phyloP scores from a whole-genome alignment of 768 basidiomycete species.

The Mycena amicta region DNA sequence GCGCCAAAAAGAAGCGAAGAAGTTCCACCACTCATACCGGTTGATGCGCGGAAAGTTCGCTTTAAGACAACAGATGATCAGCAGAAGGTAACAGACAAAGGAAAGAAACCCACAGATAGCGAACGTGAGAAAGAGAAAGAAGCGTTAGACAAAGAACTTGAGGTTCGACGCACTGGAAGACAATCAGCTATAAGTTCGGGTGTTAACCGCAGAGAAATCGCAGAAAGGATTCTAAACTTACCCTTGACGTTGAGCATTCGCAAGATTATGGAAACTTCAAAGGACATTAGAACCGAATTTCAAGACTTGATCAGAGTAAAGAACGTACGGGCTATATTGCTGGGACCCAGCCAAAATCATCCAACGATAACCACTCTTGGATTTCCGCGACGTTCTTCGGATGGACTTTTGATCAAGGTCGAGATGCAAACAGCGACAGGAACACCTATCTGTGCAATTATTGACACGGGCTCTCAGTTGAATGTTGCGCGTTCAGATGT shows the following conservation, averaged over 20 bases:
- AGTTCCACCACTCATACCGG: not conserved
- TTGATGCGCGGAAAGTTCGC: not conserved
- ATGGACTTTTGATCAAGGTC: slow-evolving; percentile 17
- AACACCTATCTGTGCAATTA: slow-evolving; percentile 19
- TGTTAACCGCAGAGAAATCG: not conserved
- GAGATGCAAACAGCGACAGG: slow-evolving; percentile 12
- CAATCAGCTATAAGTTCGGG: not conserved
- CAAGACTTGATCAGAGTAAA: slow-evolving; percentile 6
- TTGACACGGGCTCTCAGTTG: slow-evolving; percentile 31
- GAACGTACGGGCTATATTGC: not conserved
- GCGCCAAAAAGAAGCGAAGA: not conserved
- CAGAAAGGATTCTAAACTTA: slow-evolving; percentile 4
- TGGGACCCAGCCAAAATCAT: not conserved
- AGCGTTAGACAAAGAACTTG: not conserved
- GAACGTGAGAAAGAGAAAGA: not conserved
- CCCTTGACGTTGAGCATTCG: not conserved
- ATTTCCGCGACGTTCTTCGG: not conserved
- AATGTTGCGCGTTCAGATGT: slow-evolving; percentile 22
- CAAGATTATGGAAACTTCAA: not conserved
- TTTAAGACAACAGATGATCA: not conserved
- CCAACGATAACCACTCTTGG: not conserved
- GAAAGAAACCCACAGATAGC: not conserved
- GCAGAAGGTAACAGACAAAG: not conserved
- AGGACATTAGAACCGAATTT: slow-evolving; percentile 4
- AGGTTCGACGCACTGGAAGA: not conserved